Evolutionary conservation across 2,329 filamentous ascomycete species (phyloP).

Genomic region (Domatiomyces catenatus): DNA sequence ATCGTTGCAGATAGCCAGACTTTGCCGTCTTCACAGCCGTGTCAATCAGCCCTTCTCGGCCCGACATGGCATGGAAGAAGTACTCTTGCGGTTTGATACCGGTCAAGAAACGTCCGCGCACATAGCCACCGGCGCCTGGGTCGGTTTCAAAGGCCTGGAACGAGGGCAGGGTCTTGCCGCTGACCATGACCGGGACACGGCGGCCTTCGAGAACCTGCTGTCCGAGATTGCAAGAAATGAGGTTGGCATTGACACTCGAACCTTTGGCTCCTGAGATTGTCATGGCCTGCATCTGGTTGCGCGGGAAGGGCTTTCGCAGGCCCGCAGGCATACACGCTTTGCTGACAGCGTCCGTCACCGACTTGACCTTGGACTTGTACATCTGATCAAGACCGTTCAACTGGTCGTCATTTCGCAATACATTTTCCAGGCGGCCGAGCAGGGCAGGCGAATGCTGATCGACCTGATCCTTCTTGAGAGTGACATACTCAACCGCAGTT

Average conservation of each 20-base stretch:
- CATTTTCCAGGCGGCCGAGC: constrained; percentile 65
- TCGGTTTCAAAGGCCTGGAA: constrained; percentile 86
- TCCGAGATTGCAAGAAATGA: constrained; percentile 94
- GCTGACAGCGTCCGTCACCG: constrained; percentile 66
- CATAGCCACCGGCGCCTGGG: constrained; percentile 79
- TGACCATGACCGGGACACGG: constrained; percentile 92
- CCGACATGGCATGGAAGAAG: constrained; percentile 99
- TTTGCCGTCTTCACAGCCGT: constrained; percentile 96
- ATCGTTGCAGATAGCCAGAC: constrained; percentile 90
- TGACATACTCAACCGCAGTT: constrained; percentile 78
- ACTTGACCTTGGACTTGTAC: constrained; percentile 54
- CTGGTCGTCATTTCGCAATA: constrained; percentile 79
- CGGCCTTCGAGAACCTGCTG: constrained; percentile 93
- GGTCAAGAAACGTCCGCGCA: constrained; percentile 92
- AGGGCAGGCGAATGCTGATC: constrained; percentile 56
- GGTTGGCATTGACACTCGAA: constrained; percentile 79
- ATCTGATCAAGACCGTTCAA: constrained; percentile 80
- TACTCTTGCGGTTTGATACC: constrained; percentile 95
- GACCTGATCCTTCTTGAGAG: constrained; percentile 50
- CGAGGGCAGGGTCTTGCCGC: constrained; percentile 86
- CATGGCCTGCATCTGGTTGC: constrained; percentile 99
- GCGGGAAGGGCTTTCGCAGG: constrained; percentile 80
- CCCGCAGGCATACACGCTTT: constrained; percentile 63
- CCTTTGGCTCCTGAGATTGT: constrained; percentile 94
- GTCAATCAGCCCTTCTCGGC: constrained; percentile 94